These are phyloP conservation scores for Plasmodium reichenowi DNA, from an alignment of 169 alveolate species.

Conservation along the genomic window DNA sequence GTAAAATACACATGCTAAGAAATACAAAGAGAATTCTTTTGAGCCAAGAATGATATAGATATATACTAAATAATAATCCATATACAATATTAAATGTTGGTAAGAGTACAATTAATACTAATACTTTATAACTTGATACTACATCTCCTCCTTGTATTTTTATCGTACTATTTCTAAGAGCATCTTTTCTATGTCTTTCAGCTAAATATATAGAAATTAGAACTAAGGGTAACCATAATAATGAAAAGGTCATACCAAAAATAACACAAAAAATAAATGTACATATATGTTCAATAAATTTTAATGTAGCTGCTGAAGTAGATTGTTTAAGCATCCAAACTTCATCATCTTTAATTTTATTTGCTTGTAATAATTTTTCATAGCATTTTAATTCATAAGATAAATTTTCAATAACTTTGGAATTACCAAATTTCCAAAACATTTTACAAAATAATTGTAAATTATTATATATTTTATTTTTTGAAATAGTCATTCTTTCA, in stretches of 20 bases:
- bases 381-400: constrained; percentile 86
- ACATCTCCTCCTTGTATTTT: constrained; percentile 92
- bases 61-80: constrained; percentile 87
- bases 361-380: constrained; percentile 83
- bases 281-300: constrained; percentile 83
- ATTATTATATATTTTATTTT: constrained; percentile 85
- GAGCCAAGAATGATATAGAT: constrained; percentile 69
- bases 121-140: constrained; percentile 91
- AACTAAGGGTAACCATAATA: constrained; percentile 92
- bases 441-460: constrained; percentile 86
- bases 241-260: constrained; percentile 89
- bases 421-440: constrained; percentile 88
- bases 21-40: constrained; percentile 75
- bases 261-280: constrained; percentile 80
- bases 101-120: constrained; percentile 89
- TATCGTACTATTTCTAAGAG: constrained; percentile 86
- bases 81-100: constrained; percentile 89
- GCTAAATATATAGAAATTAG: constrained; percentile 88
- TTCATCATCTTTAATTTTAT: constrained; percentile 90
- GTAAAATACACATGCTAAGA: constrained; percentile 79
- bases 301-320: constrained; percentile 88
- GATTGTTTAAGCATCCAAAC: constrained; percentile 93
- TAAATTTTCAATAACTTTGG: constrained; percentile 82
- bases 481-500: constrained; percentile 89
- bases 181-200: constrained; percentile 89